Conservation (phyloP, 305 asterid genomes). For the Fraxinus velutina region DNA sequence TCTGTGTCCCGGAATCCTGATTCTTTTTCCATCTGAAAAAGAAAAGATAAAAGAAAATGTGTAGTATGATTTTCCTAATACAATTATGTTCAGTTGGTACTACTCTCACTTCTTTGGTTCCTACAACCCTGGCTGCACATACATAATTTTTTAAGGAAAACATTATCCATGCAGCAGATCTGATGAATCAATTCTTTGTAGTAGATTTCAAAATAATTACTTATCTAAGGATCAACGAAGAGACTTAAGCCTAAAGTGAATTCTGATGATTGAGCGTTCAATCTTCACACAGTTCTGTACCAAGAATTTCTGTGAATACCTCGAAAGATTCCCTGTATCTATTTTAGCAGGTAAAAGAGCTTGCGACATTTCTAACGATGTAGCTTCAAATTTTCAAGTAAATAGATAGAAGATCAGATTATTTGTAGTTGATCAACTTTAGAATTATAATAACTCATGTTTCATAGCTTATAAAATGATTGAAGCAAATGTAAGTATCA, state of each 20-base stretch:
- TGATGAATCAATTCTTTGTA: not conserved
- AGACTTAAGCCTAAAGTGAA: not conserved
- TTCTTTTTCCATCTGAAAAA: slow-evolving; percentile 22
- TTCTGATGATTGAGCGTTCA: not conserved
- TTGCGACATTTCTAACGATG: not conserved
- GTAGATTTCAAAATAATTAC: not conserved
- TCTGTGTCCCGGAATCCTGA: too few relatives aligned
- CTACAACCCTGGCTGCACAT: not conserved
- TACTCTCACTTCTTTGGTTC: not conserved
- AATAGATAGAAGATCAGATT: not conserved
- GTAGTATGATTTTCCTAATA: not conserved
- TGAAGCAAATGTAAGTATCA: not conserved
- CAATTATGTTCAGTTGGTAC: not conserved
- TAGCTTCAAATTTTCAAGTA: not conserved
- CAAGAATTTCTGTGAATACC: not conserved
- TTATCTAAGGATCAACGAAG: not conserved
- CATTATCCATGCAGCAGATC: not conserved
- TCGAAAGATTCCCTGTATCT: not conserved
- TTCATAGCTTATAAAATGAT: not conserved
- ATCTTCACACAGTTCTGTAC: not conserved
- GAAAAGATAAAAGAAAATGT: not conserved
- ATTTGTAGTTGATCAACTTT: not conserved
- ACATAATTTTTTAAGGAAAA: not conserved
- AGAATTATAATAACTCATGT: not conserved
- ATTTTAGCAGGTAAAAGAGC: not conserved